A percentile compares a stretch with the other conserved stretches of the same genome.
Evolutionary conservation across 768 basidiomycete species (phyloP).

Genomic region (Pleurotus djamor): DNA sequence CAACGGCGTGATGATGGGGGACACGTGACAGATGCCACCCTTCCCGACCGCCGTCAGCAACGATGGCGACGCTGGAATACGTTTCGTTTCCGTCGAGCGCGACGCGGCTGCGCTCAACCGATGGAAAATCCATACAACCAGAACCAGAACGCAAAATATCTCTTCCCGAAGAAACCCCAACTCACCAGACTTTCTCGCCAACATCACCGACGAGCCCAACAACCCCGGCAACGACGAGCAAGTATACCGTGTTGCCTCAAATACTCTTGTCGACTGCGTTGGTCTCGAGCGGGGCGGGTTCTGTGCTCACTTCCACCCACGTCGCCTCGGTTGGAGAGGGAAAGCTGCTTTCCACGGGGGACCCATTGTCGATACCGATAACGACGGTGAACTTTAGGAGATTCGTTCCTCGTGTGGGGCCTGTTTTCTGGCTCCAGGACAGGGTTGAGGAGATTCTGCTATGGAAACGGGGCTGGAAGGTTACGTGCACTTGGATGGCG

Average conservation of each 20-base stretch:
- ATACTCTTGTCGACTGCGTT: slow-evolving; percentile 30
- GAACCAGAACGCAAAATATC: slow-evolving; percentile 39
- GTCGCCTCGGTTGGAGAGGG: slow-evolving; percentile 18
- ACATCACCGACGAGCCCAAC: slow-evolving; percentile 14
- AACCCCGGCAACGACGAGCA: slow-evolving; percentile 15
- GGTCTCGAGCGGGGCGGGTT: slow-evolving; percentile 13
- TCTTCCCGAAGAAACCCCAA: slow-evolving; percentile 33
- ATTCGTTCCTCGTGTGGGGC: slow-evolving; percentile 74
- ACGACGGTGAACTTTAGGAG: slow-evolving; percentile 80
- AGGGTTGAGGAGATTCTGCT: slow-evolving; percentile 80
- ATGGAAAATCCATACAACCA: slow-evolving; percentile 28
- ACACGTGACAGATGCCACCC: too few species aligned
- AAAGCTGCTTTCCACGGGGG: slow-evolving; percentile 54
- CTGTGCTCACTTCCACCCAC: slow-evolving; percentile 15
- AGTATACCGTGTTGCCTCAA: slow-evolving; percentile 33
- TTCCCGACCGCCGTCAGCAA: not conserved
- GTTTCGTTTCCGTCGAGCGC: slow-evolving; percentile 40
- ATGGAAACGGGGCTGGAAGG: slow-evolving; percentile 77
- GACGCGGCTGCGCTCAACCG: slow-evolving; percentile 29
- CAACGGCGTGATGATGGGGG: too few species aligned
- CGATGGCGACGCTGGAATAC: slow-evolving; percentile 51
- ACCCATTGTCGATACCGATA: slow-evolving; percentile 74
- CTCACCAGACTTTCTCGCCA: slow-evolving; percentile 18
- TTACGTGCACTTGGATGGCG: slow-evolving; percentile 74
- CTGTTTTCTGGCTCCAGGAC: slow-evolving; percentile 90